Evolutionary conservation across 805 yeast genomes (phyloP), one percentile per base, ranked within the genome.

Genomic region (Metschnikowia kunwiensis): DNA sequence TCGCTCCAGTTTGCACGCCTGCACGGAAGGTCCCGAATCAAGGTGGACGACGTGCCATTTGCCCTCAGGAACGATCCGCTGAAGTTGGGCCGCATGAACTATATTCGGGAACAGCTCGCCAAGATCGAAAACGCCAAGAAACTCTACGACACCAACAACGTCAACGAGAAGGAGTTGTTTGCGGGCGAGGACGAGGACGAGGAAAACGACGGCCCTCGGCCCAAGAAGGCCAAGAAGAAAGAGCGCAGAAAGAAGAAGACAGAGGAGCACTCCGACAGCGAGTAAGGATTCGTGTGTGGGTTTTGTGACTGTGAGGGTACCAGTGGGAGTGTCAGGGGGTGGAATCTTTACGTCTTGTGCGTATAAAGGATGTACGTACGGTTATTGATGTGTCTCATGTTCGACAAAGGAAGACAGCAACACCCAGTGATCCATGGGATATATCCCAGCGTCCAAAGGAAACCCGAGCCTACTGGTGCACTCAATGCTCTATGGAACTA

Each of bases 1-100:
- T 46, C 61, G 7, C 51, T 58, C 22, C 48, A 44, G 24, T 65
- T 50, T 40, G 68, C 74, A 7, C 48, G 56, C 29, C 51, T 65
- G 7, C 71, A 66, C 31, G 67, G 68, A 18, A 49, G 72, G 24
- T 44, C 58, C 18, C 43, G 72, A 36, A 58, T 68, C 18, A 68
- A 67, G 42, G 55, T 66, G 40, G 69, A 67, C 38, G 74, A 68
- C 47, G 54, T 68, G 36, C 68, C 66, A 16, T 63, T 65, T 49
- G 64, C 63, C 7, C 50, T 68, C 25, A 51, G 67, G 10, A 58
- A 67, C 39, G 74, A 68, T 33, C 72, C 74, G 3, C 53, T 55
- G 47, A 68, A 65, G 45, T 51, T 68, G 35, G 63, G 70, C 29
- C 49, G 74, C 34, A 50, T 65, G 48, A 59, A 63, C 41, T 65